Base-by-base conservation (phyloP, 2,329 filamentous ascomycete genomes). In the Hymenoscyphus occultus region DNA sequence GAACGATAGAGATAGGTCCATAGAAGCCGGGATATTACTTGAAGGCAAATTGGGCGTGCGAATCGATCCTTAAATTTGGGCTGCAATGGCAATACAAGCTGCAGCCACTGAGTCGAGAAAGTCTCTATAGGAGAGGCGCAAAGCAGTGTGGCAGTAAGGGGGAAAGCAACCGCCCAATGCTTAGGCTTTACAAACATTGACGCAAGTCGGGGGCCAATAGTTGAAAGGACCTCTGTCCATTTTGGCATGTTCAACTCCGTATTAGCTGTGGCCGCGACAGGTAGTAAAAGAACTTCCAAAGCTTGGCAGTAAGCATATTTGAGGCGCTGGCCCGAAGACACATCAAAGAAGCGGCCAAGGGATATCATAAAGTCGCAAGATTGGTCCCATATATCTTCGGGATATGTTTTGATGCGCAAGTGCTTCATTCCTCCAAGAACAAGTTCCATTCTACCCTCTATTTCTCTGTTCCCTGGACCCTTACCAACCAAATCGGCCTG, bases 221-320 rank as follows among this genome's bases (percentile, higher is more conserved):
- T 85, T 63, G 90, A 86, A 61, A 98, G 81, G 5, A 97, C 93
- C 67, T 95, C 88, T 69, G 87, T 89, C 95, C 95, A 99, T 76
- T 89, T 94, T 0, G 90, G 87, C 69, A 90, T 84, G 62, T 88
- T 88, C 66, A 98, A 84, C 74, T 97, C 91, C 59, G 84, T 88
- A 71, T 85, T 86, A 5, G 92, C 90, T 68, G 88, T 91, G 3
- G 91, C 91, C 14, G 94, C 94, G 60, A 99, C 89, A 0, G 93
- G 92, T 14, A 97, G 84, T 31, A 99, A 80, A 35, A 99, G 82
- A 70, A 91, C 90, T 72, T 96, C 92, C 61, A 99, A 85, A 28
- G 97, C 88, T 73, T 96, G 91, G 75, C 95, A 98, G 74, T 97
- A 99, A 0, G 93, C 92, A 71, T 94, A 90, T 77, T 99, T 99